phyloP scores from a whole-genome alignment of 1,284 basidiomycete species.

The Ustilago loliicola region DNA sequence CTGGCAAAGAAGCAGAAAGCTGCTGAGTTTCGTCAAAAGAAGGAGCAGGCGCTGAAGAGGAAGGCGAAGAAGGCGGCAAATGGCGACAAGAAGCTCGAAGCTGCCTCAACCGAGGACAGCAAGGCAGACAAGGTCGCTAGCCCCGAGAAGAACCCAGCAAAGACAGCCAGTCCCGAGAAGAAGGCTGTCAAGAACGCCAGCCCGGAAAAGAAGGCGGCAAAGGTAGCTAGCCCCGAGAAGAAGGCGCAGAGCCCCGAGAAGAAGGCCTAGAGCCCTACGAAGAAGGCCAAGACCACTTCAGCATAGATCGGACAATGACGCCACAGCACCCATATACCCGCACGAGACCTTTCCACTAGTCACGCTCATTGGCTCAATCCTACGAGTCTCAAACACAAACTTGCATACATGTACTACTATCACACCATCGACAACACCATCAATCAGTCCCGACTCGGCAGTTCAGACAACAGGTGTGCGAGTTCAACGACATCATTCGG shows the following conservation, averaged over 20 bases:
- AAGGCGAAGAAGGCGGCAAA: constrained; percentile 22
- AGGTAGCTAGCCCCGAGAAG: constrained; percentile 7
- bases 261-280: constrained; percentile 3
- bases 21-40: constrained; percentile 33
- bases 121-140: constrained; percentile 5
- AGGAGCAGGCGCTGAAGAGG: constrained; percentile 27
- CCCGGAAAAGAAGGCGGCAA: constrained; percentile 1
- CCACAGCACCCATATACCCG: constrained; percentile 21
- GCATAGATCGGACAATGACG: background rate
- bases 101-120: background rate
- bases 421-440: background rate
- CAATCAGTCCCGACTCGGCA: background rate
- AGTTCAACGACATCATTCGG: background rate
- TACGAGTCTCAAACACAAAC: background rate
- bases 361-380: background rate
- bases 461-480: background rate
- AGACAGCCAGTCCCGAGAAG: background rate
- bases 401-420: constrained; percentile 8
- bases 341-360: background rate
- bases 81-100: background rate
- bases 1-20: constrained; percentile 39
- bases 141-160: background rate
- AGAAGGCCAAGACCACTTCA: background rate
- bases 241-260: constrained; percentile 4
- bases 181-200: constrained; percentile 1